A percentile compares a stretch with the other conserved stretches of the same genome.
phyloP scores from a whole-genome alignment of 371 early-diverging fungal genomes.

The Haplosporangium sp. region DNA sequence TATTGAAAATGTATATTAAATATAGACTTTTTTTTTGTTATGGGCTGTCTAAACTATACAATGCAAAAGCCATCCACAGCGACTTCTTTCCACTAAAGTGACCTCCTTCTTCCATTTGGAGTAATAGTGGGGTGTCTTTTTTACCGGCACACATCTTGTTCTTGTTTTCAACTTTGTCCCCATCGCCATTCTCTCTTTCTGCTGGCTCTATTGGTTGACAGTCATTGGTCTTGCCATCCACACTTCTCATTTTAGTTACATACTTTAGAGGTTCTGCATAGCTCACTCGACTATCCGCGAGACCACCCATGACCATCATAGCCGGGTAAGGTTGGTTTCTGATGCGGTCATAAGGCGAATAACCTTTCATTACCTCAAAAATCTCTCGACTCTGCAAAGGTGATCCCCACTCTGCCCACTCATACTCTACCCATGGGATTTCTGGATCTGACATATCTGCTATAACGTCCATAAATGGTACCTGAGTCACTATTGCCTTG shows the following conservation, averaged over 20 bases:
- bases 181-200: background rate
- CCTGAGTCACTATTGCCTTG: conserved; percentile 61
- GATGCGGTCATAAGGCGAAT: conserved; percentile 66
- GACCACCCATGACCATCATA: conserved; percentile 59
- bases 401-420: conserved; percentile 68
- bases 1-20: too few relatives aligned
- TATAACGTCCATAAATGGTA: conserved; percentile 68
- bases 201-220: conserved; percentile 16
- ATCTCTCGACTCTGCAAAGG: conserved; percentile 57
- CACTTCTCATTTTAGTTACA: conserved; percentile 62
- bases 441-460: conserved; percentile 60
- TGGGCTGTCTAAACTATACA: conserved; percentile 27
- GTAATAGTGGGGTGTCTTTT: conserved; percentile 52
- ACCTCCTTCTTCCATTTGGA: conserved; percentile 57
- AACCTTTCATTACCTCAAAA: conserved; percentile 59
- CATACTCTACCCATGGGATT: conserved; percentile 70
- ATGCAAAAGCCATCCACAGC: conserved; percentile 53
- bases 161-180: background rate
- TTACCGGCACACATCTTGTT: conserved; percentile 36
- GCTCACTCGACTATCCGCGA: conserved; percentile 62
- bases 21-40: background rate
- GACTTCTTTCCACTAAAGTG: conserved; percentile 40
- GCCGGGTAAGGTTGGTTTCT: conserved; percentile 52
- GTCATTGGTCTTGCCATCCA: conserved; percentile 49
- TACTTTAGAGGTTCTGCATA: conserved; percentile 67